phyloP scores from a whole-genome alignment of 1,139 yeast species.

The Diutina rugosa region DNA sequence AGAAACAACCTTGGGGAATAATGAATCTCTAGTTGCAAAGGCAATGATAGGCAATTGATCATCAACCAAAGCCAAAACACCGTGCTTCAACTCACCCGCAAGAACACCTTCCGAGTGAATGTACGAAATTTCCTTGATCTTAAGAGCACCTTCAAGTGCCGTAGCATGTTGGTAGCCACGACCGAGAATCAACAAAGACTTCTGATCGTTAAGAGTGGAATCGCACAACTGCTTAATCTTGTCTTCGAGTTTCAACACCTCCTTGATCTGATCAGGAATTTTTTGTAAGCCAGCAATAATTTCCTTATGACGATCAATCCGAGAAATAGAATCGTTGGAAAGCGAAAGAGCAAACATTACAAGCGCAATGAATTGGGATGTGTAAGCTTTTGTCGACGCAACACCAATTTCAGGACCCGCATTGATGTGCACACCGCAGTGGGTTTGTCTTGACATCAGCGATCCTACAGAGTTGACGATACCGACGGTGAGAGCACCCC shows the following conservation, averaged over 20 bases:
- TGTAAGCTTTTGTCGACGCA: slow-evolving; percentile 98
- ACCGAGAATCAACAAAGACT: slow-evolving; percentile 82
- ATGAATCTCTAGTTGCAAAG: slow-evolving; percentile 93
- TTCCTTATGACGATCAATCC: slow-evolving; percentile 61
- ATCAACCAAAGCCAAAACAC: slow-evolving; percentile 94
- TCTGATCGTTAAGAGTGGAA: slow-evolving; percentile 60
- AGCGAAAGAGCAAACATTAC: slow-evolving; percentile 94
- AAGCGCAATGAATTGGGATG: slow-evolving; percentile 94
- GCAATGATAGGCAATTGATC: slow-evolving; percentile 89
- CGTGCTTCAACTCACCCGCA: slow-evolving; percentile 98
- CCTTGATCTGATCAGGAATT: slow-evolving; percentile 77
- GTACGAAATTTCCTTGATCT: slow-evolving; percentile 95
- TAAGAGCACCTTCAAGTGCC: slow-evolving; percentile 95
- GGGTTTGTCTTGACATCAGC: slow-evolving; percentile 87
- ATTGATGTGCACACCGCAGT: slow-evolving; percentile 98
- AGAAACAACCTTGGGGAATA: slow-evolving; percentile 92
- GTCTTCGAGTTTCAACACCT: slow-evolving; percentile 61
- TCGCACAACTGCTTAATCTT: slow-evolving; percentile 68
- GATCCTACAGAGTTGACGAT: slow-evolving; percentile 92
- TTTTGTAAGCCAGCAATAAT: slow-evolving; percentile 77
- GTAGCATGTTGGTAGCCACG: slow-evolving; percentile 97
- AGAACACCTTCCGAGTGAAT: slow-evolving; percentile 99
- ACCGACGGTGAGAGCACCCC: slow-evolving; percentile 96
- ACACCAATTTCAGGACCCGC: slow-evolving; percentile 99
- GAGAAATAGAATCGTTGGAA: slow-evolving; percentile 82